Evolutionary conservation across 768 basidiomycete species (phyloP).

Genomic region (Xanthoconium stramineum): DNA sequence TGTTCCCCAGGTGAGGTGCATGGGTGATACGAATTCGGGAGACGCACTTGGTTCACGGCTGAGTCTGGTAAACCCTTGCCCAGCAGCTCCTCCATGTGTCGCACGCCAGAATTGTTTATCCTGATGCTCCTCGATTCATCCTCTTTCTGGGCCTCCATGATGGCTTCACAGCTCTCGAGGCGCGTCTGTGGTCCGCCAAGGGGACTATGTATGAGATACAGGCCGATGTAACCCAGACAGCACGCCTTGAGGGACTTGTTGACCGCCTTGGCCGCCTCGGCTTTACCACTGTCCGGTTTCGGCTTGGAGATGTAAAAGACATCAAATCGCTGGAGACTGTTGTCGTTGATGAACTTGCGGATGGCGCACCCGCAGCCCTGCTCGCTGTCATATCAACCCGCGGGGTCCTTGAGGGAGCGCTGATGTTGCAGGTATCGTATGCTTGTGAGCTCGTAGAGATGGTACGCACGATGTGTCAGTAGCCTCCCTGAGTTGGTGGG

Average conservation of each 20-base stretch:
- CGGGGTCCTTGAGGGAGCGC: neutral
- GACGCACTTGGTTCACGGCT: constrained; percentile 55
- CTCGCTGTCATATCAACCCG: constrained; percentile 46
- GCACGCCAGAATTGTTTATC: constrained; percentile 5
- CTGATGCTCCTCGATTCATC: neutral
- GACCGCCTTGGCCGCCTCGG: constrained; percentile 51
- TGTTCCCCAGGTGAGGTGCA: constrained; percentile 6
- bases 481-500: constrained; percentile 1
- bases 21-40: neutral
- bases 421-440: neutral
- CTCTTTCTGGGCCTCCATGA: neutral
- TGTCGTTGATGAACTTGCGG: constrained; percentile 45
- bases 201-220: constrained; percentile 4
- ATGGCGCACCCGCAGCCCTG: constrained; percentile 60
- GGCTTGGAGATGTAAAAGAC: constrained; percentile 75
- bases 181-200: constrained; percentile 1
- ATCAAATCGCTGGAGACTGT: constrained; percentile 40
- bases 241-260: constrained; percentile 49
- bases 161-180: constrained; percentile 7
- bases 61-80: constrained; percentile 48
- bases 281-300: constrained; percentile 44
- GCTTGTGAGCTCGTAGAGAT: neutral
- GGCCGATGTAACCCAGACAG: constrained; percentile 4
- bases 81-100: constrained; percentile 54
- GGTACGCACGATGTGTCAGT: constrained; percentile 10